These are phyloP conservation scores for Phytopythium cucurbitacearum DNA, from an alignment of 352 stramenopile species.

Conservation along the genomic window DNA sequence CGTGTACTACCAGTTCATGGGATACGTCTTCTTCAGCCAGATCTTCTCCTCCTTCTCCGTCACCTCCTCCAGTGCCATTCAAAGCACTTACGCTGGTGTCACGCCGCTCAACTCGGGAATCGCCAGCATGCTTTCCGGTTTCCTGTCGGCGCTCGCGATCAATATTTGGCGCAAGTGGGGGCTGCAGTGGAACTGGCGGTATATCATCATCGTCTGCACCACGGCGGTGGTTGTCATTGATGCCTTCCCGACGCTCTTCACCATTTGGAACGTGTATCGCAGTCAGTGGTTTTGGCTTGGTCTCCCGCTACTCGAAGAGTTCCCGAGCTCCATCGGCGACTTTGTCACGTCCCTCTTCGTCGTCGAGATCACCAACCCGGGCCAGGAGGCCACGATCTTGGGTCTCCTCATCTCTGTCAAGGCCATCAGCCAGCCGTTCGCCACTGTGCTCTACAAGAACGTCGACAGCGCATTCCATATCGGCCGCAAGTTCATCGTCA, in stretches of 20 bases:
- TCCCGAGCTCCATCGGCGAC: slow-evolving; percentile 17
- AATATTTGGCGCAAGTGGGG: slow-evolving; percentile 10
- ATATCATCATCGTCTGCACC: slow-evolving; percentile 19
- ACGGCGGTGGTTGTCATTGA: slow-evolving; percentile 24
- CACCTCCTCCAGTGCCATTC: slow-evolving; percentile 20
- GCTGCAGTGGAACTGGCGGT: slow-evolving; percentile 30
- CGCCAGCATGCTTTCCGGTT: slow-evolving; percentile 9
- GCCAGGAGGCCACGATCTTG: slow-evolving; percentile 29
- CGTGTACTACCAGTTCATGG: slow-evolving; percentile 28
- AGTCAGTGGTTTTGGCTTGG: slow-evolving; percentile 25
- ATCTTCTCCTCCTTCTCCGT: slow-evolving; percentile 28
- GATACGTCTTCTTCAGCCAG: slow-evolving; percentile 28
- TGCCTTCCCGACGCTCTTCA: slow-evolving; percentile 19
- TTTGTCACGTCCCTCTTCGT: slow-evolving; percentile 23
- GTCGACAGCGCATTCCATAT: slow-evolving; percentile 19
- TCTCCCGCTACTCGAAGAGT: slow-evolving; percentile 16
- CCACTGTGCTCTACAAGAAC: slow-evolving; percentile 22
- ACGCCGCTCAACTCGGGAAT: slow-evolving; percentile 23
- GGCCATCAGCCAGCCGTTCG: slow-evolving; percentile 23
- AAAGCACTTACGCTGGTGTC: slow-evolving; percentile 25
- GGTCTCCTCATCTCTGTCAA: slow-evolving; percentile 25
- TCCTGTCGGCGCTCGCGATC: slow-evolving; percentile 18
- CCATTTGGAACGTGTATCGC: slow-evolving; percentile 21
- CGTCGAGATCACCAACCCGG: slow-evolving; percentile 25
- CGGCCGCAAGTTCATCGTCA: slow-evolving; percentile 11